A percentile compares a stretch with the other conserved stretches of the same genome.
These are phyloP conservation scores for Camellia granthamiana DNA, from an alignment of 148 eudicot species.

Conservation along the genomic window DNA sequence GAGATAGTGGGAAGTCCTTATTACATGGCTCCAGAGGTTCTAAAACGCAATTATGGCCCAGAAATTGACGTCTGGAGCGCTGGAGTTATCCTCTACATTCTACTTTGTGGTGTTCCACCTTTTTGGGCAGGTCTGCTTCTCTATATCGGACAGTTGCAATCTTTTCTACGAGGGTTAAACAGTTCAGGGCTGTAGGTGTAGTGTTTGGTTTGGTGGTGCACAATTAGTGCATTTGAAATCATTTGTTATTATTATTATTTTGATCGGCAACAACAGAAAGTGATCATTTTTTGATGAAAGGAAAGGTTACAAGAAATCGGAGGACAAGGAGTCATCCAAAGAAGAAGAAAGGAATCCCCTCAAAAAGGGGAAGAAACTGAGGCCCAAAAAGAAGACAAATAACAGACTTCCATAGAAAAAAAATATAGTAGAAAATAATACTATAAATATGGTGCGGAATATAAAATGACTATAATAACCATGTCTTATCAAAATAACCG, in stretches of 20 bases:
- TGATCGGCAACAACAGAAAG: too few species aligned
- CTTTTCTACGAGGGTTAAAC: background rate
- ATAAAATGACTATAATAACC: too few species aligned
- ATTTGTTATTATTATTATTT: background rate
- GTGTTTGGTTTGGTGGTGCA: background rate
- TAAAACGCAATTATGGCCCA: constrained; percentile 53
- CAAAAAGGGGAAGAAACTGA: too few species aligned
- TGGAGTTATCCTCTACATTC: constrained; percentile 57
- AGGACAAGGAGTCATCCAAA: too few species aligned
- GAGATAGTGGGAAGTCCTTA: constrained; percentile 68
- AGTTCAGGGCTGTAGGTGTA: background rate
- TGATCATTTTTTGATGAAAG: too few species aligned
- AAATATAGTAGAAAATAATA: too few species aligned
- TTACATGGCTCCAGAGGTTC: constrained; percentile 67
- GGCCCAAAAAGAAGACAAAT: too few species aligned
- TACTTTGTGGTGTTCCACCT: constrained; percentile 61
- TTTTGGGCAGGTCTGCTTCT: constrained; percentile 54
- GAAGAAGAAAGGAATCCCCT: too few species aligned
- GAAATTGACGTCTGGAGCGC: constrained; percentile 65
- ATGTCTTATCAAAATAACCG: background rate
- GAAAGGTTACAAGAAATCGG: too few species aligned
- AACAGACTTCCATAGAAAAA: too few species aligned
- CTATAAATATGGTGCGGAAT: too few species aligned
- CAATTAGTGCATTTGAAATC: background rate
- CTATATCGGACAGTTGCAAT: background rate